Base-by-base conservation (phyloP, 371 early-diverging fungal species). In the Rhizomucor miehei region DNA sequence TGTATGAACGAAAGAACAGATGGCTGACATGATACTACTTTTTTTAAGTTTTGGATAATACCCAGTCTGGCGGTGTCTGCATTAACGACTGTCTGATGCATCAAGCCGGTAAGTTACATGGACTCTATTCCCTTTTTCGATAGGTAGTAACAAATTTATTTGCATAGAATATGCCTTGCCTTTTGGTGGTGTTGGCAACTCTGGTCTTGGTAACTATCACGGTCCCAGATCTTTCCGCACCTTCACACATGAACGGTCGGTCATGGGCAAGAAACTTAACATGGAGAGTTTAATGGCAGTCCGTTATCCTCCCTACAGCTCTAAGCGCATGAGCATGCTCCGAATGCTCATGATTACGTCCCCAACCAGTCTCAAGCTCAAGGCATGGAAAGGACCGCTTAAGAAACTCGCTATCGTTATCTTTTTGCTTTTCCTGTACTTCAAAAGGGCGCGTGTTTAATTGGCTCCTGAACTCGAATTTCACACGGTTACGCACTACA, bases 111-210 rank as follows among this genome's bases (percentile, higher is more conserved):
- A 67, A 52, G 56, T 50, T 13, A 36, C 20, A 44, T 25, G 43
- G 23, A 29, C 16, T 52, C 9, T 11, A 13, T 8, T 29, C 29
- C 29, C 3, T 21, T 3, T 8, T 17, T 13, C 14, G 21, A 41
- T 20, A 17, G 13, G 17, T 44, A 6, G 16, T 44, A n/a, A 16
- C 20, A 17, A 39, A 14, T 43, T 21, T 36, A 10, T 48, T 45
- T 36, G 39, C 38, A 16, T 34, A 61, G 68, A 69, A 62, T 62
- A 59, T 23, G 47, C 68, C 47, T 54, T 86, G 44, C 93, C 94
- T 19, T 92, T 92, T 65, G 92, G 91, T 34, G 94, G 93, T 24
- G 78, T 88, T n/a, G 93, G 93, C 0, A 71, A 79, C 4, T 86
- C 87, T 9, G 94, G 94, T 16, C 68, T 84, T 51, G 94, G 94